Evolutionary conservation across 2,329 filamentous ascomycete genomes (phyloP).

Genomic region (Davidsoniella neocaledoniae): DNA sequence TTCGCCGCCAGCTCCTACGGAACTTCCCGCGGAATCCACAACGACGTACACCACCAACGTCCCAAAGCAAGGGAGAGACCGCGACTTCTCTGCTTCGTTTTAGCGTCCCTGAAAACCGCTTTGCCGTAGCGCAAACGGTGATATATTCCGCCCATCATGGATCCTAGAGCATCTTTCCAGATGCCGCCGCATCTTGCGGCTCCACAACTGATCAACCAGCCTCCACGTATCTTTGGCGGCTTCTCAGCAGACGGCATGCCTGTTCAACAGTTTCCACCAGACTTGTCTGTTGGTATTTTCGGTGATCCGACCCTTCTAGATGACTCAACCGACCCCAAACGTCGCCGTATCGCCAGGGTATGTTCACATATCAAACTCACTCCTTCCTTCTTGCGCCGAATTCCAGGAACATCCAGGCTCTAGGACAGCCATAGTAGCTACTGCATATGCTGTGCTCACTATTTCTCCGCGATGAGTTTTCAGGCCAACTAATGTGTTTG

Average conservation of each 20-base stretch:
- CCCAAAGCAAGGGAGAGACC: too few species aligned
- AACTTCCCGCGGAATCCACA: too few species aligned
- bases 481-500: background rate
- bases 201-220: conserved; percentile 46
- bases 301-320: conserved; percentile 40
- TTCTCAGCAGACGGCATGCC: conserved; percentile 45
- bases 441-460: too few species aligned
- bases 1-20: too few species aligned
- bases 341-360: conserved; percentile 75
- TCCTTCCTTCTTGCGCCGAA: too few species aligned
- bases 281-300: conserved; percentile 41
- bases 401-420: too few species aligned
- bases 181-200: conserved; percentile 34
- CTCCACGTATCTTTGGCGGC: conserved; percentile 51
- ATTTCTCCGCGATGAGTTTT: too few species aligned
- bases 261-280: conserved; percentile 36
- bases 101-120: too few species aligned
- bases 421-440: too few species aligned
- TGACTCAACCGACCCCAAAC: conserved; percentile 67
- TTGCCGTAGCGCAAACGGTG: too few species aligned
- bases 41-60: too few species aligned
- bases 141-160: conserved; percentile 21
- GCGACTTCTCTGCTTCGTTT: too few species aligned
- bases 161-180: conserved; percentile 37
- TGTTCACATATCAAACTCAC: background rate